A percentile compares a stretch with the other conserved stretches of the same genome.
Evolutionary conservation across 2,329 filamentous ascomycete genomes (phyloP).

Genomic region (Plenodomus biglobosus): DNA sequence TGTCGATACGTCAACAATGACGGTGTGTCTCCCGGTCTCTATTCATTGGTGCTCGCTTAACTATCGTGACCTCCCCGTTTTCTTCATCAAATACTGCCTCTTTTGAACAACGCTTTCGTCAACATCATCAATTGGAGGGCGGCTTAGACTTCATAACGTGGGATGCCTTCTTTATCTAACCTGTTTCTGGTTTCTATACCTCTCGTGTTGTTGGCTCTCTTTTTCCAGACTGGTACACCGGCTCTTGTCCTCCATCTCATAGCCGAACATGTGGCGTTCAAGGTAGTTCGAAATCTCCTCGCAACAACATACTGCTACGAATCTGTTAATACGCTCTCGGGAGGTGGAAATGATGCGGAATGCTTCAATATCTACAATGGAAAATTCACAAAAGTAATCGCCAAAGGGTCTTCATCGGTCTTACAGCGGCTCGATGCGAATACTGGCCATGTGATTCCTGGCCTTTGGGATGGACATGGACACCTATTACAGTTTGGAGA

Average conservation of each 20-base stretch:
- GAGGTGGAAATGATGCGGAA: constrained; percentile 41
- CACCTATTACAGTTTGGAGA: constrained; percentile 68
- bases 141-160: background rate
- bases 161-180: constrained; percentile 24
- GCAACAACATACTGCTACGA: constrained; percentile 48
- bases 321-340: constrained; percentile 49
- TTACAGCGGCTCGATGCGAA: constrained; percentile 33
- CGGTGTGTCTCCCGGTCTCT: background rate
- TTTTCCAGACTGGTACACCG: constrained; percentile 33
- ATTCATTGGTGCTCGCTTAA: constrained; percentile 9
- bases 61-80: background rate
- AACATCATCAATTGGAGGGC: constrained; percentile 3
- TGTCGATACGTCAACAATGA: background rate
- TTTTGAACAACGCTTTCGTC: background rate
- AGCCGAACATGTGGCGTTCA: constrained; percentile 19
- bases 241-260: constrained; percentile 8
- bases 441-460: constrained; percentile 62
- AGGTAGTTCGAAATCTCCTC: constrained; percentile 28
- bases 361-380: constrained; percentile 62
- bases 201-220: constrained; percentile 27
- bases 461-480: constrained; percentile 71
- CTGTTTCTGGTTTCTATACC: constrained; percentile 29
- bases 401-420: constrained; percentile 26
- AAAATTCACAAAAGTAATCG: constrained; percentile 42
- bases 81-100: background rate